Evolutionary conservation across 352 stramenopile genomes (phyloP).

Genomic region (Globisporangium splendens): DNA sequence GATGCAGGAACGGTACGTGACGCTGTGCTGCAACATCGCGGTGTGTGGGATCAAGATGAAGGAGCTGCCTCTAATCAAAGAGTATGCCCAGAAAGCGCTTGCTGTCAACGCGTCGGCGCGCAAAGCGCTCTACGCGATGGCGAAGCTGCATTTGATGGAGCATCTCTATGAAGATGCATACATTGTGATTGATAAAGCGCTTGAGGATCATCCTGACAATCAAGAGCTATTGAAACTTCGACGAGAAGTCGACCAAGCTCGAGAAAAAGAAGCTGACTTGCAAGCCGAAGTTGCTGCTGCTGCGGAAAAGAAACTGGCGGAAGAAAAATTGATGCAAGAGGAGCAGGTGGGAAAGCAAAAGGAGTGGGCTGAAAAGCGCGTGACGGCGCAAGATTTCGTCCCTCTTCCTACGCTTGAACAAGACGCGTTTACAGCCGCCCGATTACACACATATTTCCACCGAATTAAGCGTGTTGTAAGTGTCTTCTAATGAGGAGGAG

Average conservation of each 20-base stretch:
- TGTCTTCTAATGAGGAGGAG: background rate
- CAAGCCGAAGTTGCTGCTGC: slow-evolving; percentile 30
- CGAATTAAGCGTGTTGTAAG: slow-evolving; percentile 46
- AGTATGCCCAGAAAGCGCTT: slow-evolving; percentile 62
- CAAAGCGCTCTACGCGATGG: slow-evolving; percentile 73
- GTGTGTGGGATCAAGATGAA: slow-evolving; percentile 75
- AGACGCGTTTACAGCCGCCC: slow-evolving; percentile 40
- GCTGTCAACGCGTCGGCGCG: slow-evolving; percentile 32
- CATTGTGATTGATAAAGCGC: slow-evolving; percentile 31
- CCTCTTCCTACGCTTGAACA: slow-evolving; percentile 61
- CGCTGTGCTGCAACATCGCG: slow-evolving; percentile 70
- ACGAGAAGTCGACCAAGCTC: slow-evolving; percentile 37
- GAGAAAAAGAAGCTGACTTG: slow-evolving; percentile 23
- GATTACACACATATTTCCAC: slow-evolving; percentile 62
- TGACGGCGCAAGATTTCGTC: slow-evolving; percentile 31
- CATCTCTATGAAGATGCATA: slow-evolving; percentile 47
- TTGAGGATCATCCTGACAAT: slow-evolving; percentile 41
- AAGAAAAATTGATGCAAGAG: slow-evolving; percentile 19
- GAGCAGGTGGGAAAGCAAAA: slow-evolving; percentile 40
- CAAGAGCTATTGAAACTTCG: slow-evolving; percentile 42
- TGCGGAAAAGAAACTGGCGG: slow-evolving; percentile 37
- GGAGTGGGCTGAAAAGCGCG: slow-evolving; percentile 27
- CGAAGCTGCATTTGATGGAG: slow-evolving; percentile 65
- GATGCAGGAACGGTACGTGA: slow-evolving; percentile 47
- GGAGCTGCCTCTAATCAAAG: slow-evolving; percentile 41